Evolutionary conservation across 805 yeast genomes (phyloP), one percentile per base, ranked within the genome.

Genomic region (Kluyveromyces lactis): DNA sequence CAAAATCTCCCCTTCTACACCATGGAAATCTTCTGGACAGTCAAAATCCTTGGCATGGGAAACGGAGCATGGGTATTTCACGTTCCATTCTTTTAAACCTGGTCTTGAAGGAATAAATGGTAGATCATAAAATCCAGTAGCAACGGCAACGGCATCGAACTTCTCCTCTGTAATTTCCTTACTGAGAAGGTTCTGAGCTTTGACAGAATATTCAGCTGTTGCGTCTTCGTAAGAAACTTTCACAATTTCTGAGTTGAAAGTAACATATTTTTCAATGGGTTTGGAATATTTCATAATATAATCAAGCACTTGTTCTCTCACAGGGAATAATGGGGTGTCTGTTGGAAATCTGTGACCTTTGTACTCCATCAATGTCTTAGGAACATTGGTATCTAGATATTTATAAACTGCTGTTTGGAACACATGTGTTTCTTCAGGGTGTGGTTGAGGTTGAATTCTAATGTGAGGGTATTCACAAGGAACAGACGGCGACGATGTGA

Each of bases 341-440:
- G 54, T 54, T 4, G 71, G 71, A 51, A 75, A 79, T 7, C 73
- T 73, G 19, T 53, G 52, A 32, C 65, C 68, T 28, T 68, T 67
- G 49, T 69, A 82, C 39, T 74, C 79, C 94, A 85, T 84, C 38
- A 81, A 51, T 21, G 63, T 64, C 37, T 67, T 66, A 24, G 79
- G 77, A 24, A 81, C 75, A 52, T 82, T 82, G 10, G 90, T 79
- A 50, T 78, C 85, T 42, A 82, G 60, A 30, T 63, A 56, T 36
- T 73, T 69, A 55, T 82, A 82, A 41, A 79, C 73, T 0, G 89
- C 75, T 10, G 69, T 60, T 26, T 72, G 71, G 63, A 67, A 70
- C 16, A 70, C 58, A 36, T 60, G 62, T 24, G 55, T 54, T 8
- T 45, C 39, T 18, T 39, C 11, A 34, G 43, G 16, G 32, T 42